Evolutionary conservation across 441 rosid genomes (phyloP).

Genomic region (Eruca vesicaria): DNA sequence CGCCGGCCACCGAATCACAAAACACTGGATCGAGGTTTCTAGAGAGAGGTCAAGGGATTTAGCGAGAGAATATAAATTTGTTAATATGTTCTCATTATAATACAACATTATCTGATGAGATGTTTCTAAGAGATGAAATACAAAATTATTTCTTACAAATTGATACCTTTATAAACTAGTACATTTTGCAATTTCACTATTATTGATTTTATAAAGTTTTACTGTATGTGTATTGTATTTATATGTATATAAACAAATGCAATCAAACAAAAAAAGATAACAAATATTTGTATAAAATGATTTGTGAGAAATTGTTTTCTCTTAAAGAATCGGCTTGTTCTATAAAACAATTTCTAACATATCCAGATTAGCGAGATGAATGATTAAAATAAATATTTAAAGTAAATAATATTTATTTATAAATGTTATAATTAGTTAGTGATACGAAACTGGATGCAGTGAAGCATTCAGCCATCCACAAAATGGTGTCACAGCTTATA

Average conservation of each 20-base stretch:
- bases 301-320: not conserved
- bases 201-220: not conserved
- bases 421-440: not conserved
- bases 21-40: too few species aligned
- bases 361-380: not conserved
- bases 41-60: too few species aligned
- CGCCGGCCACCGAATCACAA: too few species aligned
- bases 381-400: not conserved
- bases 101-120: not conserved
- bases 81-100: too few species aligned
- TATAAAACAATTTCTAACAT: not conserved
- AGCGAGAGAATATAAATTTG: too few species aligned
- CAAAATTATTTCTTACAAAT: too few species aligned
- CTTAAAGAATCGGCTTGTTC: not conserved
- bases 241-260: not conserved
- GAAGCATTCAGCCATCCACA: slow-evolving; percentile 25
- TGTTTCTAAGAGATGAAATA: not conserved
- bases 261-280: not conserved
- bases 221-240: not conserved
- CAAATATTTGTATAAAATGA: not conserved
- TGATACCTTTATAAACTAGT: too few species aligned
- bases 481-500: slow-evolving; percentile 21
- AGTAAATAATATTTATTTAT: not conserved
- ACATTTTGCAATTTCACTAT: too few species aligned
- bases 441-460: slow-evolving; percentile 15